Evolutionary conservation across 495 filamentous ascomycete species (phyloP).

Genomic region (Lophiostoma macrostomum): DNA sequence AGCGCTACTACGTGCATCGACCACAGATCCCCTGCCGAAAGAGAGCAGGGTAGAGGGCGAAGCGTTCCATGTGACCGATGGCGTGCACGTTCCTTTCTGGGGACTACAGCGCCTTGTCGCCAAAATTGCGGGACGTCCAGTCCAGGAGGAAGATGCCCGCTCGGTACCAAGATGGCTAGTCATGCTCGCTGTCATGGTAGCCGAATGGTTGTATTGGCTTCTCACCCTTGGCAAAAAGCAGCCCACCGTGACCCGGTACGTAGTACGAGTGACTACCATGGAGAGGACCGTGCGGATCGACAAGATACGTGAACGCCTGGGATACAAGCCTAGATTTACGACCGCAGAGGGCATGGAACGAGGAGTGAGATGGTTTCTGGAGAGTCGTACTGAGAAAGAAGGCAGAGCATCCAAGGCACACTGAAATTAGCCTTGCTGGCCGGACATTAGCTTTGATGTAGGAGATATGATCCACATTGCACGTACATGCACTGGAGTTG

Average conservation of each 20-base stretch:
- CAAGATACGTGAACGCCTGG: too few relatives aligned
- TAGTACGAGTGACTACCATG: background rate
- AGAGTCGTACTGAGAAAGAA: too few relatives aligned
- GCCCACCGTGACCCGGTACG: background rate
- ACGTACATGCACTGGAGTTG: too few relatives aligned
- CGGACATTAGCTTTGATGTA: too few relatives aligned
- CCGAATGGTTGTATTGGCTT: conserved; percentile 5
- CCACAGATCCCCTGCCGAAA: background rate
- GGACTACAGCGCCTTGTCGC: background rate
- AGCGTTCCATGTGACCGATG: conserved; percentile 15
- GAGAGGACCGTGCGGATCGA: too few relatives aligned
- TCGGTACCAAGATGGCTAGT: background rate
- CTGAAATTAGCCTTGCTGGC: too few relatives aligned
- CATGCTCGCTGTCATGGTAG: background rate
- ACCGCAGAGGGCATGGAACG: too few relatives aligned
- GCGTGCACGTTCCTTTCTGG: conserved; percentile 1
- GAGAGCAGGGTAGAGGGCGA: conserved; percentile 11
- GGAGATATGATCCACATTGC: too few relatives aligned
- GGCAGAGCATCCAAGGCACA: too few relatives aligned
- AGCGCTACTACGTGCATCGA: background rate
- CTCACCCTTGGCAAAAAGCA: conserved; percentile 4
- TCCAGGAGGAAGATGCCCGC: conserved; percentile 4
- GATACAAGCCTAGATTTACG: too few relatives aligned
- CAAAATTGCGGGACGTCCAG: background rate
- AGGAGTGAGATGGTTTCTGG: too few relatives aligned